phyloP scores from a whole-genome alignment of 441 rosid species.

The Populus hybrid region DNA sequence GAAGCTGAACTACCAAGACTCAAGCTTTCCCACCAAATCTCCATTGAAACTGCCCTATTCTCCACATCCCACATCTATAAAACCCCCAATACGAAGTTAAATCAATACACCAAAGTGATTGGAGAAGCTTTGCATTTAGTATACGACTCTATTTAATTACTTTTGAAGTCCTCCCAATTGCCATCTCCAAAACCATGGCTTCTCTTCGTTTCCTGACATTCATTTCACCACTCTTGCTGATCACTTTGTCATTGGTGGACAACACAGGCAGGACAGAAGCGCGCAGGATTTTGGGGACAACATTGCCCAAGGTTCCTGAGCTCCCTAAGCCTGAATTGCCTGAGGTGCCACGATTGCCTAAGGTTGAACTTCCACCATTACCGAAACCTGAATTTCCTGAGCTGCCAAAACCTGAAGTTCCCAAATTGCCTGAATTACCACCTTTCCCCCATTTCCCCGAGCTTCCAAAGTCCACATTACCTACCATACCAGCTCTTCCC shows the following conservation, averaged over 20 bases:
- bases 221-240: slow-evolving; percentile 5
- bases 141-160: neutral
- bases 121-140: neutral
- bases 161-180: neutral
- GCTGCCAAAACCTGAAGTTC: too few species aligned
- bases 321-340: too few species aligned
- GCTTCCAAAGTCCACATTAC: slow-evolving; percentile 22
- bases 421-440: slow-evolving; percentile 7
- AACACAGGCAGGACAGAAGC: neutral
- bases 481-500: slow-evolving; percentile 17
- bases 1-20: slow-evolving; percentile 10
- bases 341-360: too few species aligned
- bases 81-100: neutral
- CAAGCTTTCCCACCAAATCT: slow-evolving; percentile 2
- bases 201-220: neutral
- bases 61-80: slow-evolving; percentile 19
- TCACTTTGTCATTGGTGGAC: slow-evolving; percentile 7
- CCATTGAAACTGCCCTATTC: neutral
- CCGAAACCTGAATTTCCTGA: too few species aligned
- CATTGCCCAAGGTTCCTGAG: neutral
- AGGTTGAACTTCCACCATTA: too few species aligned
- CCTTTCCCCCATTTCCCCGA: slow-evolving; percentile 14
- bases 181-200: slow-evolving; percentile 16
- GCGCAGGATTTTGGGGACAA: slow-evolving; percentile 6
- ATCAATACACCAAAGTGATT: neutral